Conservation (phyloP, 129 eudicot genomes). For the Flaveria robusta region DNA sequence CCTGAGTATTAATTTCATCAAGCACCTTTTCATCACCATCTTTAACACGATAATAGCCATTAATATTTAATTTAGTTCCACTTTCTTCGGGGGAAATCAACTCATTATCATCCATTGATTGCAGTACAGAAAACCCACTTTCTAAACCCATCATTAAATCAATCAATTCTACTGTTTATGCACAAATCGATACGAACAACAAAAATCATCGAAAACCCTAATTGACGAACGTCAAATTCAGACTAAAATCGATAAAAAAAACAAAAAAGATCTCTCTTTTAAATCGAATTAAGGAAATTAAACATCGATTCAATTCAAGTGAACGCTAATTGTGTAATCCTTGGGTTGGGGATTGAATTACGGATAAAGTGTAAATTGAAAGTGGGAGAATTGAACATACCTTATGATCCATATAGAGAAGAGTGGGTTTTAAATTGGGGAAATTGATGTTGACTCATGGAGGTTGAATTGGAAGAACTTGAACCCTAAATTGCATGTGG, state of each 20-base stretch:
- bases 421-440: constrained; percentile 12
- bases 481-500: constrained; percentile 13
- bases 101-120: constrained; percentile 51
- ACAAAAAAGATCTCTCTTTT: constrained; percentile 44
- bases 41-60: constrained; percentile 38
- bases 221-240: constrained; percentile 6
- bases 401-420: constrained; percentile 37
- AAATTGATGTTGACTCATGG: constrained; percentile 20
- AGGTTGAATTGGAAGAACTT: constrained; percentile 21
- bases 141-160: too few relatives aligned
- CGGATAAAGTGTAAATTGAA: neutral
- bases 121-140: constrained; percentile 31
- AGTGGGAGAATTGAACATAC: constrained; percentile 35
- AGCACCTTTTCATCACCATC: constrained; percentile 16
- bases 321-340: constrained; percentile 15
- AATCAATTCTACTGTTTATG: neutral
- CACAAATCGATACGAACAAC: neutral
- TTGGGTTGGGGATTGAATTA: neutral
- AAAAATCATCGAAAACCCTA: neutral
- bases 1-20: constrained; percentile 17
- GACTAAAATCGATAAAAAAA: constrained; percentile 53
- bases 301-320: constrained; percentile 21
- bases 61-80: constrained; percentile 27
- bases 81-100: constrained; percentile 21
- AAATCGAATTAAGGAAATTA: constrained; percentile 23